Evolutionary conservation across 169 alveolate species (phyloP).

Genomic region (Eimeria sp.): DNA sequence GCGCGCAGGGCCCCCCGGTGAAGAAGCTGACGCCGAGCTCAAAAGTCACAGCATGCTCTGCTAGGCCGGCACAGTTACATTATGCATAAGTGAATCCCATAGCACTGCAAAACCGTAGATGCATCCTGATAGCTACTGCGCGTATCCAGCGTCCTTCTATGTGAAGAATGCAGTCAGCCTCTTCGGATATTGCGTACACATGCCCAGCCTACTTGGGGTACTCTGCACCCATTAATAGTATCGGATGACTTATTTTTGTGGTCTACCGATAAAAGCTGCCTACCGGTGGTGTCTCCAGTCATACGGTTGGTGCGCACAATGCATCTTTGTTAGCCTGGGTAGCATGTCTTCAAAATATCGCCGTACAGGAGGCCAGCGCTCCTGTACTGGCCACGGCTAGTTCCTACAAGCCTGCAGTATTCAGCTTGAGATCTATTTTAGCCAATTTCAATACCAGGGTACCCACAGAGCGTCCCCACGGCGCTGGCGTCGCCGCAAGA

Average conservation of each 20-base stretch:
- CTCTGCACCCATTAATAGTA: neutral
- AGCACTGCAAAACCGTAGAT: neutral
- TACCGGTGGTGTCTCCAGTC: neutral
- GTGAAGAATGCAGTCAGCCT: neutral
- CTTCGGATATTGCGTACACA: neutral
- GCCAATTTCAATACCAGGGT: neutral
- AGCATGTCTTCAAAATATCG: neutral
- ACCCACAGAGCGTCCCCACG: neutral
- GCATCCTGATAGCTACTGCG: neutral
- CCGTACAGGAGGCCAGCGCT: neutral
- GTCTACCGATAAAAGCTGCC: neutral
- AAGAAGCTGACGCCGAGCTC: neutral
- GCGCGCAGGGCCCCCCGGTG: neutral
- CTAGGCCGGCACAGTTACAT: neutral
- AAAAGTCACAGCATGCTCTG: neutral
- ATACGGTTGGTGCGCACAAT: neutral
- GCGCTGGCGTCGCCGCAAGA: neutral
- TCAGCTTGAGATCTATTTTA: neutral
- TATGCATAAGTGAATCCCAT: neutral
- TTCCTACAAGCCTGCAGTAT: neutral
- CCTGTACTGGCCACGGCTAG: neutral
- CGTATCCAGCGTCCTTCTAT: neutral
- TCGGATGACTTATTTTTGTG: neutral
- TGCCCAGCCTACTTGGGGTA: neutral
- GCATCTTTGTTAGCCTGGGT: neutral